Evolutionary conservation across 2,329 filamentous ascomycete species (phyloP).

Genomic region (Niveomyces coronatus): DNA sequence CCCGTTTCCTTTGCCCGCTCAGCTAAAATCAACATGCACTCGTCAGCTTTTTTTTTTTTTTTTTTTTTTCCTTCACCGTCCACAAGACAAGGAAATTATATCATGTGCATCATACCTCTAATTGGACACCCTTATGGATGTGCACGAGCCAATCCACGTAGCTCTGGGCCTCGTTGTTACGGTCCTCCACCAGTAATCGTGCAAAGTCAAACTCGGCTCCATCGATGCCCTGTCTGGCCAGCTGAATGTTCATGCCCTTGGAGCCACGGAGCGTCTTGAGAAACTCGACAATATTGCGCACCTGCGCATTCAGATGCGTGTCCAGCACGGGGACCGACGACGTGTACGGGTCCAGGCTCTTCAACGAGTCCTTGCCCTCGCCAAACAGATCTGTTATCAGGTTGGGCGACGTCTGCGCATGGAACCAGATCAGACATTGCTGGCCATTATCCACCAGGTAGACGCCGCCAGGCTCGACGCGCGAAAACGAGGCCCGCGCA

Average conservation of each 20-base stretch:
- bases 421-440: slow-evolving; percentile 83
- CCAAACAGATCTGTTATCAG: slow-evolving; percentile 86
- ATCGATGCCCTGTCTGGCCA: slow-evolving; percentile 86
- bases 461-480: slow-evolving; percentile 83
- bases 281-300: slow-evolving; percentile 86
- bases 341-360: slow-evolving; percentile 70
- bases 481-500: slow-evolving; percentile 73
- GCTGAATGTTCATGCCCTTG: slow-evolving; percentile 80
- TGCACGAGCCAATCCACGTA: slow-evolving; percentile 99
- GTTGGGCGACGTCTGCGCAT: slow-evolving; percentile 85
- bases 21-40: too few species aligned
- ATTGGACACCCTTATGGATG: slow-evolving; percentile 82
- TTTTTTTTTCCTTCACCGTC: too few species aligned
- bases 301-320: slow-evolving; percentile 89
- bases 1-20: slow-evolving; percentile 61
- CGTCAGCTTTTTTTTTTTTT: too few species aligned
- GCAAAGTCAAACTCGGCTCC: slow-evolving; percentile 97
- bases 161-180: slow-evolving; percentile 94
- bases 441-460: slow-evolving; percentile 96
- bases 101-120: slow-evolving; percentile 55
- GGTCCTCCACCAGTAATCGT: slow-evolving; percentile 78
- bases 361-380: slow-evolving; percentile 55
- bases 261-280: slow-evolving; percentile 69
- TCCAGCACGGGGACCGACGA: slow-evolving; percentile 74
- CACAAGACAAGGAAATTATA: too few species aligned